Evolutionary conservation across 352 stramenopile genomes (phyloP).

Genomic region (Globisporangium acanthophoron): DNA sequence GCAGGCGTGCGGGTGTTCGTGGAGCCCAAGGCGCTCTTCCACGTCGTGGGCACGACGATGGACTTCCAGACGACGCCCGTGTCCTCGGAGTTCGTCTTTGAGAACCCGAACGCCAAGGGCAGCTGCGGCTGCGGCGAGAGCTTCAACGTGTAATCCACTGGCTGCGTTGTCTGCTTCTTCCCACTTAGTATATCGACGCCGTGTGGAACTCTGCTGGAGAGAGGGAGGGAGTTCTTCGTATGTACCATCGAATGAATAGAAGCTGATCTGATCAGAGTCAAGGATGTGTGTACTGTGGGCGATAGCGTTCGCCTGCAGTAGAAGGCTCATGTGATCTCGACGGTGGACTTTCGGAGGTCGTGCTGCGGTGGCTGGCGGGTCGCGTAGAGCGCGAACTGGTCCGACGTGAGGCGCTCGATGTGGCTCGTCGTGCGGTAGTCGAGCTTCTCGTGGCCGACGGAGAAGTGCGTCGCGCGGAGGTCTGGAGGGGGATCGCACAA

Average conservation of each 20-base stretch:
- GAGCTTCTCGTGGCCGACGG: conserved; percentile 52
- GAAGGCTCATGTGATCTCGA: conserved; percentile 44
- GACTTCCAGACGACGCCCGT: conserved; percentile 98
- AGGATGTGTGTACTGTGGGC: neutral
- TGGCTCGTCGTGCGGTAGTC: conserved; percentile 75
- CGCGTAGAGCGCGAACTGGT: conserved; percentile 58
- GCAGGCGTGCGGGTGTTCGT: conserved; percentile 96
- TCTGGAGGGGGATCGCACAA: conserved; percentile 24
- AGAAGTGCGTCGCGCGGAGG: conserved; percentile 72
- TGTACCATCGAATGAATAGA: conserved; percentile 5
- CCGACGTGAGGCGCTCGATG: conserved; percentile 35
- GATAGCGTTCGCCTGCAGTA: neutral
- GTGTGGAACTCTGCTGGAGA: no score
- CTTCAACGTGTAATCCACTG: conserved; percentile 94
- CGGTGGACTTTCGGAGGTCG: conserved; percentile 62
- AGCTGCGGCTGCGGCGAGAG: conserved; percentile 98
- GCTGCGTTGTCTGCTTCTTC: neutral
- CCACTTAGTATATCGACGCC: neutral
- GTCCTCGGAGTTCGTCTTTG: conserved; percentile 98
- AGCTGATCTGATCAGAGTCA: conserved; percentile 1
- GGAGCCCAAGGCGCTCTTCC: conserved; percentile 98
- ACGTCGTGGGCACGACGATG: conserved; percentile 98
- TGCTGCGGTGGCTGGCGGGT: conserved; percentile 39
- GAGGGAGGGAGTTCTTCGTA: neutral
- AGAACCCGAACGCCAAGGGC: conserved; percentile 99